These are phyloP conservation scores for Naematelia encephala DNA, from an alignment of 768 basidiomycete genomes.

Conservation along the genomic window DNA sequence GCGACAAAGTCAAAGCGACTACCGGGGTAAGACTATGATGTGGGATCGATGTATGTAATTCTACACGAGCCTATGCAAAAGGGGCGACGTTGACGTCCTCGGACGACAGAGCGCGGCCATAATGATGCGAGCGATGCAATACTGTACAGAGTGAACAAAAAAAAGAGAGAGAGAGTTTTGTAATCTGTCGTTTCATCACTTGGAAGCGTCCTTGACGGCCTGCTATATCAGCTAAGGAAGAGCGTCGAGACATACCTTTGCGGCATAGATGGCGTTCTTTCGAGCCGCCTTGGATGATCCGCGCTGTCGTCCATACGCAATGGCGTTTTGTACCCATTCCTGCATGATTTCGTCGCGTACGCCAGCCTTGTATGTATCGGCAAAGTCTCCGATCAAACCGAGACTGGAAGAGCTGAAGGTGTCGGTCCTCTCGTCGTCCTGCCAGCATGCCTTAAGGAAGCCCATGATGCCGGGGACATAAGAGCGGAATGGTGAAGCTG, in stretches of 20 bases:
- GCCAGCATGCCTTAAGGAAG: constrained; percentile 73
- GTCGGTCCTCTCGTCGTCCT: constrained; percentile 78
- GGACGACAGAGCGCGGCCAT: constrained; percentile 45
- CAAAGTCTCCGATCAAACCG: constrained; percentile 89
- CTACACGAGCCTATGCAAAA: constrained; percentile 4
- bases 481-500: constrained; percentile 58
- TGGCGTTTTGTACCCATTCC: constrained; percentile 64
- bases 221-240: constrained; percentile 5
- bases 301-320: constrained; percentile 28
- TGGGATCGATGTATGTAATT: constrained; percentile 2
- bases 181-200: no score
- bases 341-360: constrained; percentile 73
- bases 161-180: neutral
- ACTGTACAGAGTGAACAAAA: neutral
- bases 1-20: neutral
- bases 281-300: constrained; percentile 26
- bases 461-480: constrained; percentile 70
- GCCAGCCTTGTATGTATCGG: constrained; percentile 75
- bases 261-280: constrained; percentile 37
- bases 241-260: constrained; percentile 27
- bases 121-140: neutral
- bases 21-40: neutral
- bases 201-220: constrained; percentile 36
- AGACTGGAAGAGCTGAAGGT: constrained; percentile 67
- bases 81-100: constrained; percentile 27